A percentile compares a stretch with the other conserved stretches of the same genome.
Conservation (phyloP, 495 filamentous ascomycete species). For the Hypoxylon trugodes region DNA sequence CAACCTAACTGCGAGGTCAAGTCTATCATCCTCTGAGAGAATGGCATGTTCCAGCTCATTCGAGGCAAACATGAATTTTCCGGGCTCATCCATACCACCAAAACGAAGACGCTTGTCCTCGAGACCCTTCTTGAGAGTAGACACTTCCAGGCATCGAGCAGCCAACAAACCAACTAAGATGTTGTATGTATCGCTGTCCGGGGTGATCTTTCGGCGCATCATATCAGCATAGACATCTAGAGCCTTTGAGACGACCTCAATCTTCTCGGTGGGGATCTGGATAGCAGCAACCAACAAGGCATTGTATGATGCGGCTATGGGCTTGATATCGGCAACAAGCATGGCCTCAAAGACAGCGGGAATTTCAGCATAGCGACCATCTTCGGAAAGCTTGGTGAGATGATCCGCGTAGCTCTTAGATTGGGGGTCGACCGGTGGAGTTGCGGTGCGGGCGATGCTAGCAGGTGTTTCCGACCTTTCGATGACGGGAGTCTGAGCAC, state of each 20-base stretch:
- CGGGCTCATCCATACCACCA: conserved; percentile 84
- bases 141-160: conserved; percentile 76
- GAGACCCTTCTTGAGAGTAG: conserved; percentile 70
- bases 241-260: conserved; percentile 85
- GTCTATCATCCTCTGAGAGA: conserved; percentile 83
- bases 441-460: conserved; percentile 52
- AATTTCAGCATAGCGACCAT: conserved; percentile 80
- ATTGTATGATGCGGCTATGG: conserved; percentile 87
- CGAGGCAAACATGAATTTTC: conserved; percentile 90
- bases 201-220: conserved; percentile 83
- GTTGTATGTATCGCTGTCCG: conserved; percentile 85
- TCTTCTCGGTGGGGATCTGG: conserved; percentile 72
- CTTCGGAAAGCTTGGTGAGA: conserved; percentile 73
- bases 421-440: conserved; percentile 61
- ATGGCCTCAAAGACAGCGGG: conserved; percentile 88
- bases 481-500: conserved; percentile 45
- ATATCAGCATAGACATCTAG: conserved; percentile 96
- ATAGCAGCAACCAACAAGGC: conserved; percentile 85
- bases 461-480: conserved; percentile 52
- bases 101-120: conserved; percentile 80
- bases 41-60: conserved; percentile 84
- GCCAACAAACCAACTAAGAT: conserved; percentile 84
- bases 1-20: conserved; percentile 81
- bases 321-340: conserved; percentile 77
- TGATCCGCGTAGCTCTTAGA: conserved; percentile 76